These are phyloP conservation scores for Vitis rupestris DNA, from an alignment of 164 flowering plant genomes.

Conservation along the genomic window DNA sequence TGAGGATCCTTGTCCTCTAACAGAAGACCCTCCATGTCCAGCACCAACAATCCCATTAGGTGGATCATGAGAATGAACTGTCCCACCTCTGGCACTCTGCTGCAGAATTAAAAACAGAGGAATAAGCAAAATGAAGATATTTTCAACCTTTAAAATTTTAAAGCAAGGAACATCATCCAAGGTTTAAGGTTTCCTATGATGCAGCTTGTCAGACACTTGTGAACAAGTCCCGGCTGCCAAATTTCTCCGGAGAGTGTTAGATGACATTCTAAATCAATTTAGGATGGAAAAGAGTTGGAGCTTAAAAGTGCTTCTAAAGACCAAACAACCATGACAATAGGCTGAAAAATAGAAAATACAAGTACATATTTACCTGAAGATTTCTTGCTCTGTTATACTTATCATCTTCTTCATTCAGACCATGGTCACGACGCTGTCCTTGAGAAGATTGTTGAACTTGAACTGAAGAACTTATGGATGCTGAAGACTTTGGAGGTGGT, in stretches of 20 bases:
- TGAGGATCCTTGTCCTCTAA: slow-evolving; percentile 32
- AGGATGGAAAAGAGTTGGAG: neutral
- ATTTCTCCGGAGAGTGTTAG: too few species aligned
- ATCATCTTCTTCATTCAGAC: slow-evolving; percentile 29
- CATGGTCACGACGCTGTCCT: slow-evolving; percentile 26
- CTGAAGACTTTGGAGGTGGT: slow-evolving; percentile 25
- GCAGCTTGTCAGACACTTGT: neutral
- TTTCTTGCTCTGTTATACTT: slow-evolving; percentile 35
- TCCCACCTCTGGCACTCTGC: slow-evolving; percentile 37
- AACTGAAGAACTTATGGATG: slow-evolving; percentile 47
- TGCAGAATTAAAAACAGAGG: slow-evolving; percentile 5
- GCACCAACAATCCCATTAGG: slow-evolving; percentile 29
- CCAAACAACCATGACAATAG: neutral
- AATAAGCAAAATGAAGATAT: neutral
- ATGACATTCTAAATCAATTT: too few species aligned
- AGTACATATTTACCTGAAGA: slow-evolving; percentile 40
- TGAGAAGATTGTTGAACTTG: slow-evolving; percentile 49
- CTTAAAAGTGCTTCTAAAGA: neutral
- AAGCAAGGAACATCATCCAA: neutral
- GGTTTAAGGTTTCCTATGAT: neutral
- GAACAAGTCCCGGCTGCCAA: too few species aligned
- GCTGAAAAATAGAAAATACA: neutral
- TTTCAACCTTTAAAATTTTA: neutral
- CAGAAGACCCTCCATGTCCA: slow-evolving; percentile 30
- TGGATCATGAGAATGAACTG: slow-evolving; percentile 22